A percentile compares a stretch with the other conserved stretches of the same genome.
These are phyloP conservation scores for Ordospora pajunii DNA, from an alignment of 371 early-diverging fungal genomes.

Conservation along the genomic window DNA sequence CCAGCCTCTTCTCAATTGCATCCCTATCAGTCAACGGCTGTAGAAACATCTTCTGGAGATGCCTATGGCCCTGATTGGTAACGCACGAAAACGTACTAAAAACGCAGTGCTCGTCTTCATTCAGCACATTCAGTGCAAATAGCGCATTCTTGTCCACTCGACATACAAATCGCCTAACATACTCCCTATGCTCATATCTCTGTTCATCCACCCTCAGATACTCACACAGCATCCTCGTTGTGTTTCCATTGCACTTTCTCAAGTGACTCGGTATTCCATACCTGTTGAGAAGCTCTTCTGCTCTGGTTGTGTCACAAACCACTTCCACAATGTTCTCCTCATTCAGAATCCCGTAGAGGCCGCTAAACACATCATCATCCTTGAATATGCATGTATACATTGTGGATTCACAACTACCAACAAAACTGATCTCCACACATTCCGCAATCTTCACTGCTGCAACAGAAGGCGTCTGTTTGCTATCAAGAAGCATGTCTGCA, in stretches of 20 bases:
- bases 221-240: constrained; percentile 17
- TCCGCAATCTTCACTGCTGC: constrained; percentile 27
- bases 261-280: constrained; percentile 3
- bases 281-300: constrained; percentile 8
- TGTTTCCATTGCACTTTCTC: constrained; percentile 6
- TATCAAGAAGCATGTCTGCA: constrained; percentile 49
- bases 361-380: constrained; percentile 60
- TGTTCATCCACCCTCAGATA: constrained; percentile 28
- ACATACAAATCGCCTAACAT: constrained; percentile 8
- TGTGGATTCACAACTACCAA: constrained; percentile 20
- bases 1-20: constrained; percentile 55
- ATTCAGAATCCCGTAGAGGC: constrained; percentile 40
- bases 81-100: constrained; percentile 15
- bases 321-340: constrained; percentile 56
- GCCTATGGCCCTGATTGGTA: constrained; percentile 57
- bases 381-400: constrained; percentile 29
- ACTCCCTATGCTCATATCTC: constrained; percentile 1
- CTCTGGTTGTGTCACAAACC: constrained; percentile 39
- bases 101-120: constrained; percentile 23
- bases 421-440: constrained; percentile 19
- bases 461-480: constrained; percentile 31
- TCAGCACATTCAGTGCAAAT: constrained; percentile 13
- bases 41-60: constrained; percentile 50
- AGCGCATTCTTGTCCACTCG: neutral
- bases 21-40: constrained; percentile 36